Conservation (phyloP, 2,329 filamentous ascomycete species). For the Fonsecaea erecta region DNA sequence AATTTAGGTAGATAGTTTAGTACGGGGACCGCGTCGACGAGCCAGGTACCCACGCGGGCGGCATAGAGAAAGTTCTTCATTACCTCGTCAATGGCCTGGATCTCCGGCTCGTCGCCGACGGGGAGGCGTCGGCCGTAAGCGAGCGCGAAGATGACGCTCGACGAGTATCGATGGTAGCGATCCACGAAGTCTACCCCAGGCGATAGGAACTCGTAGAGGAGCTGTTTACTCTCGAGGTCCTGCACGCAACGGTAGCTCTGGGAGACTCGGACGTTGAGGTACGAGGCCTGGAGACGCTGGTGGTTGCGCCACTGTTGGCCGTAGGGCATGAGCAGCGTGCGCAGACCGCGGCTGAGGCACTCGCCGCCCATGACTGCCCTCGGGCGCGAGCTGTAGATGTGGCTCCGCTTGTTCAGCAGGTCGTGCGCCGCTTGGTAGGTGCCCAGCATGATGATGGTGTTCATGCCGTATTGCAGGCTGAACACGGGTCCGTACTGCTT, state of each 20-base stretch:
- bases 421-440: slow-evolving; percentile 43
- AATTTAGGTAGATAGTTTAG: slow-evolving; percentile 51
- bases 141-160: slow-evolving; percentile 56
- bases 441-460: slow-evolving; percentile 44
- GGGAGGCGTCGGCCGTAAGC: slow-evolving; percentile 55
- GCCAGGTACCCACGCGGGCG: slow-evolving; percentile 53
- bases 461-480: slow-evolving; percentile 41
- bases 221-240: slow-evolving; percentile 53
- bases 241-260: slow-evolving; percentile 54
- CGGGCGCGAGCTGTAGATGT: slow-evolving; percentile 46
- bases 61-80: slow-evolving; percentile 57
- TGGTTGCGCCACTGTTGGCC: slow-evolving; percentile 53
- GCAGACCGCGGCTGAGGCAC: slow-evolving; percentile 43
- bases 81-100: slow-evolving; percentile 52
- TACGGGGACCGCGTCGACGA: slow-evolving; percentile 53
- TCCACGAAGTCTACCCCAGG: slow-evolving; percentile 50
- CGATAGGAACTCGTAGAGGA: slow-evolving; percentile 49
- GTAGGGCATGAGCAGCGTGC: slow-evolving; percentile 55
- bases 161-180: slow-evolving; percentile 54
- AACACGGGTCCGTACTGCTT: slow-evolving; percentile 45
- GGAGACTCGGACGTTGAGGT: slow-evolving; percentile 51
- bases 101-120: slow-evolving; percentile 49
- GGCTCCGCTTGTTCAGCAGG: slow-evolving; percentile 46
- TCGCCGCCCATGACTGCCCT: slow-evolving; percentile 36
- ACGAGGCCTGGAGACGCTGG: slow-evolving; percentile 49